Evolutionary conservation across 345 rosid genomes (phyloP), one percentile per base, ranked within the genome.

Genomic region (Eucalyptus tenuipes): DNA sequence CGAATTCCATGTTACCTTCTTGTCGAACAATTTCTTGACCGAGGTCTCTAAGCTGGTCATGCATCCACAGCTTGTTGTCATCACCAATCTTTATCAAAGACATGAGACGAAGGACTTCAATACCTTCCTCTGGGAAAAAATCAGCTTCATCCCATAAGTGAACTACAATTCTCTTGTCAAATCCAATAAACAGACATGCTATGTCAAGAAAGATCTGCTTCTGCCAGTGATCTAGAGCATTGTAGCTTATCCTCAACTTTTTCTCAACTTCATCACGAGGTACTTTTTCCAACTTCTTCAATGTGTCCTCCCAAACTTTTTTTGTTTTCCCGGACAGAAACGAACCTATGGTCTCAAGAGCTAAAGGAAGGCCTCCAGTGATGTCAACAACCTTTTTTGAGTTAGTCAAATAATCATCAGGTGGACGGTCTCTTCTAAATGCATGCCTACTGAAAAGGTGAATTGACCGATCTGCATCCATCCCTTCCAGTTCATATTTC

Each of bases 201-300:
- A 89, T 87, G 81, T 89, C 90, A 33, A 89, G 88, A 71, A 89
- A 89, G 52, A 89, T 89, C 59, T 89, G 90, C 82, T 87, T 89
- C 85, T 89, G 88, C 90, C 87, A 87, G 49, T 89, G 90, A 55
- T 89, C 90, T 44, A 89, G 71, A 24, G 90, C 90, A 52, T 89
- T 84, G 49, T 81, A 89, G 64, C 90, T 86, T 81, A 89, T 89
- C 87, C 82, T 87, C 81, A 89, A 49, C 52, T 89, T 89, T 75
- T 87, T 87, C 80, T 81, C 88, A 16, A 89, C 90, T 84, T 89
- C 88, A 59, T 89, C 82, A 3, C 87, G 90, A 40, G 90, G 90
- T 8, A 89, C 80, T 81, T 89, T 87, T 42, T 87, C 87, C 25
- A 89, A 84, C 90, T 89, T 89, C 64, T 82, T 89, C 81, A 89